Evolutionary conservation across 2,329 filamentous ascomycete genomes (phyloP), one percentile per base, ranked within the genome.

Genomic region (Phialophora macrospora): DNA sequence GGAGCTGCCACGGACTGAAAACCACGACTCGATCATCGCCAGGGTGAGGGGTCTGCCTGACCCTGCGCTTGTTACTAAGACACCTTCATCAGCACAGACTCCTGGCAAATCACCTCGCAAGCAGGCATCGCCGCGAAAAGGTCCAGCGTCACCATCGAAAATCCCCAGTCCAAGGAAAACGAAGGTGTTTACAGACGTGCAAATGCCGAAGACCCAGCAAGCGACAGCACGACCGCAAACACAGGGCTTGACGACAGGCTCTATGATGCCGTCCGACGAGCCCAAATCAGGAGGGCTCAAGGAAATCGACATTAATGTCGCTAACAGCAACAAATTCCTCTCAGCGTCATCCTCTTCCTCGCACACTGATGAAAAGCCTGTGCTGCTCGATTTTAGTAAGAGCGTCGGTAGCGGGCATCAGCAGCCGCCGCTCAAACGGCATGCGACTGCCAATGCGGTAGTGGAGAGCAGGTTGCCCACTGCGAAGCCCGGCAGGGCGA

Each of bases 1-100:
- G 1, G 82, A 84, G 1, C 83, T 99, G 1, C 95, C 95, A 3
- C 87, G 88, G 28, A 98, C 95, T 0, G 85, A 87, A 73, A 73
- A 79, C 0, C 86, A 88, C 72, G 84, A 88, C 12, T 79, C 77
- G 12, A 78, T 90, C 30, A 79, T 88, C 12, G 81, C 85, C 22
- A 79, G 80, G 55, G 72, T 85, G 70, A 80, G 80, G 70, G 83
- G 73, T 64, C 80, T 74, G 72, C 72, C 74, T 46, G 77, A 76
- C 41, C 69, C 69, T 20, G 46, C 44, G 12, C 32, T 64, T 17
- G 34, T 41, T 2, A 24, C 52, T 1, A 68, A 63, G 30, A 64
- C 68, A 30, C 65, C 71, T 3, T 70, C 67, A 55, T 73, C 73
- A 56, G 73, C 71, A 30, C 81, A 71, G 28, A 73, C 72, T 62